phyloP scores from a whole-genome alignment of 73 alveolate species.

The Blepharisma stoltei region DNA sequence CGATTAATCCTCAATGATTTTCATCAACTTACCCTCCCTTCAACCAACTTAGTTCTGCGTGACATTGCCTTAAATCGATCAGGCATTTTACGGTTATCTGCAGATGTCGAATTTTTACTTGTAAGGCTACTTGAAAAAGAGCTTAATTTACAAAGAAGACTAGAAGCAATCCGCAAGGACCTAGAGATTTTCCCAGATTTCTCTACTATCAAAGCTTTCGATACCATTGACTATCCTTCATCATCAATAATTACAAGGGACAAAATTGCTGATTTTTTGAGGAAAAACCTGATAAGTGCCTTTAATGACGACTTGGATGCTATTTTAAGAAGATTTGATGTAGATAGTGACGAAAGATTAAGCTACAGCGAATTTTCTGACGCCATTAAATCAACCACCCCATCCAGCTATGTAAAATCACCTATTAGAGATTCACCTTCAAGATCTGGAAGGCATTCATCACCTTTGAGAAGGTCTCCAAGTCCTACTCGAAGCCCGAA shows the following conservation, averaged over 20 bases:
- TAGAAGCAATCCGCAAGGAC: constrained; percentile 43
- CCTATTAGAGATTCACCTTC: background rate
- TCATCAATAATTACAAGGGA: constrained; percentile 33
- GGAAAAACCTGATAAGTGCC: constrained; percentile 30
- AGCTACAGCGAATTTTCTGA: constrained; percentile 43
- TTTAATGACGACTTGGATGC: constrained; percentile 42
- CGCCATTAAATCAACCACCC: constrained; percentile 32
- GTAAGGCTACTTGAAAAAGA: constrained; percentile 53
- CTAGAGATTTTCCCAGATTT: constrained; percentile 48
- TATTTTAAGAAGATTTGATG: constrained; percentile 48
- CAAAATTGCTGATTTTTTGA: constrained; percentile 41
- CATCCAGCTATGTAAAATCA: background rate
- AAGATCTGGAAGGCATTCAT: background rate
- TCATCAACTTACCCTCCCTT: background rate
- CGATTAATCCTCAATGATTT: constrained; percentile 30
- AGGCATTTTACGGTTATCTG: constrained; percentile 14
- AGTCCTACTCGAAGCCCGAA: background rate
- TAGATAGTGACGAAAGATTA: constrained; percentile 51
- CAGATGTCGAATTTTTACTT: constrained; percentile 47
- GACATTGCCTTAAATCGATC: constrained; percentile 34
- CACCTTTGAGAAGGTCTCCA: constrained; percentile 18
- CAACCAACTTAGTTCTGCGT: constrained; percentile 28
- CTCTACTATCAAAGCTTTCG: constrained; percentile 42
- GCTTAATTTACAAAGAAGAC: constrained; percentile 35
- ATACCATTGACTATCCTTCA: constrained; percentile 39